Evolutionary conservation across 2,329 filamentous ascomycete genomes (phyloP).

Genomic region (Tetracladium maxilliforme): DNA sequence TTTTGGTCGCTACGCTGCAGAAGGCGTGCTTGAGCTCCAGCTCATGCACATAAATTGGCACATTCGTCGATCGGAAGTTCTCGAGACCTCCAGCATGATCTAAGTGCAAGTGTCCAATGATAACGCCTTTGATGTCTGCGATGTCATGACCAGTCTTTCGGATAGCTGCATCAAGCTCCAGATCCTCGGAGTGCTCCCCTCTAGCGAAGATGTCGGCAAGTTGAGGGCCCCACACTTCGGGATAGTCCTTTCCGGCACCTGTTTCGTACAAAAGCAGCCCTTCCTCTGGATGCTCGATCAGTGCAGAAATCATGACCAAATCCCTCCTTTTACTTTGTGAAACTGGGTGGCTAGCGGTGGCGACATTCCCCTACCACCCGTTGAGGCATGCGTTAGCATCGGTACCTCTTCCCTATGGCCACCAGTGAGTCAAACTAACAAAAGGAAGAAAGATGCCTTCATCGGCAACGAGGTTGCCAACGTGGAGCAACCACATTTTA

Average conservation of each 20-base stretch:
- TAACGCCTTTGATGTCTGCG: slow-evolving; percentile 27
- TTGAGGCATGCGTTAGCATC: too few relatives aligned
- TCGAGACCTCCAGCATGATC: slow-evolving; percentile 31
- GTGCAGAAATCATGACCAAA: slow-evolving; percentile 3
- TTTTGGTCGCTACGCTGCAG: slow-evolving; percentile 24
- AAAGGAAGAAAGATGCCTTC: slow-evolving; percentile 32
- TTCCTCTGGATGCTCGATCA: slow-evolving; percentile 4
- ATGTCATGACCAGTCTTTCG: slow-evolving; percentile 21
- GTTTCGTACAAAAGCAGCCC: slow-evolving; percentile 6
- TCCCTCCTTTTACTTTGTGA: slow-evolving; percentile 1
- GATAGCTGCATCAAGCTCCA: slow-evolving; percentile 19
- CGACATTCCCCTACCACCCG: too few relatives aligned
- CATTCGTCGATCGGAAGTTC: slow-evolving; percentile 23
- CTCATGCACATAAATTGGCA: slow-evolving; percentile 30
- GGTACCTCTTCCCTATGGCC: too few relatives aligned
- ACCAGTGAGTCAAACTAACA: too few relatives aligned
- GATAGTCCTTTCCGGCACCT: slow-evolving; percentile 3
- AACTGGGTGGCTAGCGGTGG: not conserved
- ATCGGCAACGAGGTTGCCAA: slow-evolving; percentile 27
- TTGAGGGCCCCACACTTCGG: slow-evolving; percentile 13
- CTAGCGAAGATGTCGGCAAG: slow-evolving; percentile 21
- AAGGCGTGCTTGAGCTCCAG: slow-evolving; percentile 28
- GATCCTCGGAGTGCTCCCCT: slow-evolving; percentile 14
- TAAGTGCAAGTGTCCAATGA: slow-evolving; percentile 29
- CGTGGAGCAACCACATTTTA: slow-evolving; percentile 28